Base-by-base conservation (phyloP, 495 filamentous ascomycete species). In the Trichocladium antarcticum region DNA sequence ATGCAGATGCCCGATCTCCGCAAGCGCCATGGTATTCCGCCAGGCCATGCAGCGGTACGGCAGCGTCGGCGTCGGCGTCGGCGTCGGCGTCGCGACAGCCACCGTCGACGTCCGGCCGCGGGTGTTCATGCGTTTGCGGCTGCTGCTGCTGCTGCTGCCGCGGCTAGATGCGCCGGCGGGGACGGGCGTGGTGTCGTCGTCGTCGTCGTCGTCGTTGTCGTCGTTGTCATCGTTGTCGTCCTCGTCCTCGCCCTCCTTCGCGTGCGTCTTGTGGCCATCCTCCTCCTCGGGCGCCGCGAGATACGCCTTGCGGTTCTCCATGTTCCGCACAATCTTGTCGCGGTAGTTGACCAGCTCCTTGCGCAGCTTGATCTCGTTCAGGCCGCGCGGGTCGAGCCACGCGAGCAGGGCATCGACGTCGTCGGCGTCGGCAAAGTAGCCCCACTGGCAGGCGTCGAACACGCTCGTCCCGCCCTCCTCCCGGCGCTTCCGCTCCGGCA, bases 391-490 rank as follows among this genome's bases (percentile, higher is more conserved):
- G 58, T 98, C 92, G 5, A 98, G 74, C 92, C 92, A 98, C 22
- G 74, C 76, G 43, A 96, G 77, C 14, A 97, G 77, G 48, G 73
- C 74, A 40, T 89, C 87, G 6, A 98, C 64, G 19, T 80, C 69
- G 17, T 81, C 76, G 0, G 87, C 80, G 1, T 89, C 82, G 40
- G 92, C 84, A 61, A 85, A 87, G 69, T 84, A 98, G 12, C 84
- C 92, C 86, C 90, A 97, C 62, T 96, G 84, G 9, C 68, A 69
- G 2, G 92, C 89, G 51, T 75, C 81, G 28, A 77, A 79, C 1
- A 96, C 76, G 56, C 81, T 81, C 0, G 87, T 95, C 12, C 73
- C 65, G 12, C 87, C 92, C 64, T 97, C 90, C 63, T 98, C 92
- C 24, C 73, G 61, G 66, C 81, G 80, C 71, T 89, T 93, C 57